Evolutionary conservation across 768 basidiomycete species (phyloP).

Genomic region (Trametes maxima): DNA sequence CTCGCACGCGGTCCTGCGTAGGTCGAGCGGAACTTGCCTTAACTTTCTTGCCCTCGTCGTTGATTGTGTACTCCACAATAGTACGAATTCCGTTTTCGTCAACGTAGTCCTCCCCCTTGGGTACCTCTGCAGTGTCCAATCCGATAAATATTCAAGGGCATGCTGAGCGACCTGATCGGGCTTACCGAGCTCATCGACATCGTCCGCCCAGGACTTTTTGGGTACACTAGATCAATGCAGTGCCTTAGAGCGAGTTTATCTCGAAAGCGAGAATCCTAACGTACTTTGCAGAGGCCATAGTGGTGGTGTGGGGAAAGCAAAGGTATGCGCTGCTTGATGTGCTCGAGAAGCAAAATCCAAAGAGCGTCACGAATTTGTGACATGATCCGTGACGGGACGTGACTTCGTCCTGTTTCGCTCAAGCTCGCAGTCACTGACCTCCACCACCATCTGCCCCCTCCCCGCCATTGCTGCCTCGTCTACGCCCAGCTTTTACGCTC

Average conservation of each 20-base stretch:
- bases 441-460: background rate
- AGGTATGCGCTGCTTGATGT: constrained; percentile 1
- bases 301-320: constrained; percentile 12
- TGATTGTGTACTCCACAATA: constrained; percentile 78
- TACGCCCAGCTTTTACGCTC: too few species aligned
- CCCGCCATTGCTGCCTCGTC: too few species aligned
- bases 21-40: constrained; percentile 58
- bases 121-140: constrained; percentile 38
- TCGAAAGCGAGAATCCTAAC: background rate
- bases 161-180: background rate
- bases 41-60: constrained; percentile 94
- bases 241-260: background rate
- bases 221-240: constrained; percentile 25
- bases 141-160: background rate
- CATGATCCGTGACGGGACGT: background rate
- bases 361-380: constrained; percentile 3
- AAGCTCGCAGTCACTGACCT: background rate
- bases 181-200: constrained; percentile 76
- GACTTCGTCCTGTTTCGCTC: background rate
- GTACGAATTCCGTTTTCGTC: constrained; percentile 88
- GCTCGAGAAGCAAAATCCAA: constrained; percentile 15
- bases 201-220: constrained; percentile 89
- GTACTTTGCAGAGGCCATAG: constrained; percentile 20
- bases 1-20: background rate
- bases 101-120: constrained; percentile 67